Base-by-base conservation (phyloP, 1,139 yeast species). In the Pichia sp. region DNA sequence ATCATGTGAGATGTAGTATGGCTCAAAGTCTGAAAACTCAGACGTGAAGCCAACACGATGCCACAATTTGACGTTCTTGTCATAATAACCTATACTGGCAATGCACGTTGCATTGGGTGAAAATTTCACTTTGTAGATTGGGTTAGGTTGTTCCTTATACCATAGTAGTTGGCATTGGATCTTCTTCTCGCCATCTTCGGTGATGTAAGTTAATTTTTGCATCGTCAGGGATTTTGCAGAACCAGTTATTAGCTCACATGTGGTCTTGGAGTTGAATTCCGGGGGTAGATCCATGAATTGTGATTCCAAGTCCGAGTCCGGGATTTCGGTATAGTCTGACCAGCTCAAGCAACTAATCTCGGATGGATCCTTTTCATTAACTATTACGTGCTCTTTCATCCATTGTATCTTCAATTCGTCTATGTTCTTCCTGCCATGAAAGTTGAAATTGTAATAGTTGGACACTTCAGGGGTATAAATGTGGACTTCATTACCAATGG, bases 41-140 rank as follows among this genome's bases (percentile, higher is more conserved):
- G 68, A 66, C 11, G 84, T 91, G 50, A 78, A 83, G 11, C 81
- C 73, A 4, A 78, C 64, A 31, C 96, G 64, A 34, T 78, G 69
- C 95, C 96, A 88, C 5, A 87, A 67, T 52, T 84, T 85, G 23
- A 84, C 76, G 12, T 80, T 62, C 33, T 69, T 64, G 53, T 85
- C 95, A 51, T 69, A 73, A 31, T 61, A 62, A 0, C 79, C 77
- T 32, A 74, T 67, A 34, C 81, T 70, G 4, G 88, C 80, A 19
- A 88, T 74, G 33, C 78, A 64, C 40, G 72, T 72, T 0, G 86
- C 74, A 46, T 80, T 80, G 18, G 72, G 75, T 0, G 93, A 75
- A 30, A 79, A 72, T 26, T 64, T 62, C 6, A 77, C 69, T 33
- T 61, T 53, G 36, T 69, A 67, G 0, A 78, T 74, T 0, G 85